Base-by-base conservation (phyloP, 306 rosid genomes). In the Geum urbanum region DNA sequence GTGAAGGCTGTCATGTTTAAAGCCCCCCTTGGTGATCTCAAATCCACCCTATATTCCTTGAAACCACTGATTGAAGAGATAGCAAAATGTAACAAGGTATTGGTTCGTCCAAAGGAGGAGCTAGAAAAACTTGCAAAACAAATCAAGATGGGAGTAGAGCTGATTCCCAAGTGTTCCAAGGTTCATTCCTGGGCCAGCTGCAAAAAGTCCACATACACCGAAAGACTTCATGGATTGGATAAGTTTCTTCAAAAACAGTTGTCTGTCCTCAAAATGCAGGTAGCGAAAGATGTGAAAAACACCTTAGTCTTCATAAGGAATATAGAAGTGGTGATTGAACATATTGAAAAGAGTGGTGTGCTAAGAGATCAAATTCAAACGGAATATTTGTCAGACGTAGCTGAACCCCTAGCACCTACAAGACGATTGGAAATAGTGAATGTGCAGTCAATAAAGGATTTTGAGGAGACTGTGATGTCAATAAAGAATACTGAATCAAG, bases 371-470 rank as follows among this genome's bases (percentile, higher is more conserved):
- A 54, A 54, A 8, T 54, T 54, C 60, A 56, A 24, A 22, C 37
- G 10, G 22, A 18, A 54, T 6, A 14, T 54, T 19, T 12, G 9
- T 83, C 81, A 0, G 27, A 24, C 27, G 82, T 78, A 16, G 85
- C 84, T 12, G 19, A 16, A 12, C 72, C 81, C 6, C 80, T 71
- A n/a, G 45, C 20, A 3, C 78, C 73, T 47, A 81, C 43, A 2
- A 85, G 85, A 64, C 88, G 86, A 19, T 77, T 85, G 72, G 90
- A 83, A 44, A 69, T 56, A 24, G 6, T 22, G 62, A 56, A 56
- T 8, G 40, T 56, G 39, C 39, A 24, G 24, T 8, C 40, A 22
- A 56, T 16, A 11, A 3, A 16, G 41, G 62, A 5, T 56, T 9
- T 24, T n/a, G 40, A 56, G 62, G 41, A 24, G 62, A 8, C n/a